These are phyloP conservation scores for Kwoniella mangroviensis DNA, from an alignment of 768 basidiomycete species.

Conservation along the genomic window DNA sequence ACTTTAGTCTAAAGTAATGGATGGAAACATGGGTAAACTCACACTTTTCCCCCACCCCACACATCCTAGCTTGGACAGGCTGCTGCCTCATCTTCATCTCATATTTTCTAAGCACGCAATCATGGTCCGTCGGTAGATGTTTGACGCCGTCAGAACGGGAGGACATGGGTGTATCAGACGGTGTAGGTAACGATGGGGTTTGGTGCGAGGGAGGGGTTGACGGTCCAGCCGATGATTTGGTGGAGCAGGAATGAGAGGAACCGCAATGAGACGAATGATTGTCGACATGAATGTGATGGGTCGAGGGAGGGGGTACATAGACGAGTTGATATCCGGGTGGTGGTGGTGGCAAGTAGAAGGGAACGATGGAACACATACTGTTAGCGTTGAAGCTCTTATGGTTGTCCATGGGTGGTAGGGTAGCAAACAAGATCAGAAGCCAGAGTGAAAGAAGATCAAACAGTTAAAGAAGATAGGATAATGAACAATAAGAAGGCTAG, in stretches of 20 bases:
- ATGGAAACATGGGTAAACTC: conserved; percentile 32
- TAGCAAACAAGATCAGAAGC: not conserved
- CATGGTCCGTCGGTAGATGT: conserved; percentile 28
- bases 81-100: conserved; percentile 85
- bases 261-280: conserved; percentile 3
- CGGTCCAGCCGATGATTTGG: conserved; percentile 7
- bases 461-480: not conserved
- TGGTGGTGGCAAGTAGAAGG: conserved; percentile 35
- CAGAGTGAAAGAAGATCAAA: not conserved
- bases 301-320: conserved; percentile 31
- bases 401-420: not conserved
- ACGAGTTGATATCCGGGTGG: conserved; percentile 41
- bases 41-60: conserved; percentile 68
- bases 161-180: conserved; percentile 14
- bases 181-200: conserved; percentile 7
- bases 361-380: conserved; percentile 33
- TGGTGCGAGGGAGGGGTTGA: conserved; percentile 1
- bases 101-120: conserved; percentile 68
- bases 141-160: conserved; percentile 1
- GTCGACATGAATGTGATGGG: not conserved
- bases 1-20: too few species aligned
- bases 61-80: conserved; percentile 71
- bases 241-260: not conserved
- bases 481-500: not conserved
- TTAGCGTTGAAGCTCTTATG: conserved; percentile 10